phyloP scores from a whole-genome alignment of 305 asterid genomes.

The Plantago rigida region DNA sequence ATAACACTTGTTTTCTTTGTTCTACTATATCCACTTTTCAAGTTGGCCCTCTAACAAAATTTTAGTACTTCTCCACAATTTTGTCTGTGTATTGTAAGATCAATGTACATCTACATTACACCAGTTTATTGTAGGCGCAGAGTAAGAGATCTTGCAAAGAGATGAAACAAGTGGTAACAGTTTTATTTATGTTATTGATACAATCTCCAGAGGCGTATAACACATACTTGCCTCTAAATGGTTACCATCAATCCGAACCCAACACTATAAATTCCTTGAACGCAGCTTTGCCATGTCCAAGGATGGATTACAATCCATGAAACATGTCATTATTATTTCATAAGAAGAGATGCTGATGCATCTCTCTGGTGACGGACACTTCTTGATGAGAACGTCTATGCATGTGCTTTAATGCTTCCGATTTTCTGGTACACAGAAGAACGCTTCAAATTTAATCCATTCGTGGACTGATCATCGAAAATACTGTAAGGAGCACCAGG shows the following conservation, averaged over 20 bases:
- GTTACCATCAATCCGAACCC: slow-evolving; percentile 13
- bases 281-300: background rate
- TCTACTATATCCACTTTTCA: no score
- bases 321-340: slow-evolving; percentile 1
- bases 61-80: no score
- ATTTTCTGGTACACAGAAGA: slow-evolving; percentile 24
- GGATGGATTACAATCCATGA: slow-evolving; percentile 1
- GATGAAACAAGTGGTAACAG: background rate
- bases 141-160: background rate
- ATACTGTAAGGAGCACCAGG: slow-evolving; percentile 44
- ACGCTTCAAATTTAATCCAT: slow-evolving; percentile 18
- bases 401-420: slow-evolving; percentile 12
- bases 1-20: no score
- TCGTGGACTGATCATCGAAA: slow-evolving; percentile 10
- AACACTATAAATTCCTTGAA: slow-evolving; percentile 1
- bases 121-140: background rate
- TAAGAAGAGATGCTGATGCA: background rate
- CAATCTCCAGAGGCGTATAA: slow-evolving; percentile 13
- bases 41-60: no score
- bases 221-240: slow-evolving; percentile 14
- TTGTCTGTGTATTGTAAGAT: background rate
- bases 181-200: slow-evolving; percentile 23
- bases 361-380: background rate
- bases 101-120: background rate
- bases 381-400: slow-evolving; percentile 3